These are phyloP conservation scores for Zizania latifolia DNA, from an alignment of 176 grass and related monocot genomes.

Conservation along the genomic window DNA sequence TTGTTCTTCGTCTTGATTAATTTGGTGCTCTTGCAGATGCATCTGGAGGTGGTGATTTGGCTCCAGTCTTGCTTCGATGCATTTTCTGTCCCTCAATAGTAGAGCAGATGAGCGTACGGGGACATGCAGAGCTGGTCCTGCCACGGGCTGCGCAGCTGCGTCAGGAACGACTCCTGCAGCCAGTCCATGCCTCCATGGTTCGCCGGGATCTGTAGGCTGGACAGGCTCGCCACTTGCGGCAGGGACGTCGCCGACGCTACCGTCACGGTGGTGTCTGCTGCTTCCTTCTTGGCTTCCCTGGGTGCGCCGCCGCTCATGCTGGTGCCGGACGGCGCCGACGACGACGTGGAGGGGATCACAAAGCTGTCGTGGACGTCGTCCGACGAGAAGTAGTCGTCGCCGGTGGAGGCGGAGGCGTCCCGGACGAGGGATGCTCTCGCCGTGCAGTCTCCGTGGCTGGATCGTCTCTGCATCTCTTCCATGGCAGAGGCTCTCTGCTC, in stretches of 20 bases:
- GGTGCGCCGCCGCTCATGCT: background rate
- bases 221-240: constrained; percentile 18
- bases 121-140: constrained; percentile 53
- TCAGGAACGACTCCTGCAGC: constrained; percentile 53
- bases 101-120: constrained; percentile 51
- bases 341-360: background rate
- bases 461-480: constrained; percentile 53
- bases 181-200: constrained; percentile 41
- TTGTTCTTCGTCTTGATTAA: background rate
- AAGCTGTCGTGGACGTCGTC: constrained; percentile 41
- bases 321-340: background rate
- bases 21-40: background rate
- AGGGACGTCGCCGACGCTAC: constrained; percentile 14
- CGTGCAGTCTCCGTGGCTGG: background rate
- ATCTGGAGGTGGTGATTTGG: background rate
- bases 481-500: constrained; percentile 52
- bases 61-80: background rate
- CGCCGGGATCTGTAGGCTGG: constrained; percentile 26
- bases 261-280: constrained; percentile 15
- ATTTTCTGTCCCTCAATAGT: constrained; percentile 2
- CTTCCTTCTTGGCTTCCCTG: constrained; percentile 37
- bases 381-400: constrained; percentile 31
- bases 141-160: constrained; percentile 75
- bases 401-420: background rate
- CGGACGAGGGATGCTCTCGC: background rate